Base-by-base conservation (phyloP, 2,329 filamentous ascomycete species). In the Penicillium sp. region DNA sequence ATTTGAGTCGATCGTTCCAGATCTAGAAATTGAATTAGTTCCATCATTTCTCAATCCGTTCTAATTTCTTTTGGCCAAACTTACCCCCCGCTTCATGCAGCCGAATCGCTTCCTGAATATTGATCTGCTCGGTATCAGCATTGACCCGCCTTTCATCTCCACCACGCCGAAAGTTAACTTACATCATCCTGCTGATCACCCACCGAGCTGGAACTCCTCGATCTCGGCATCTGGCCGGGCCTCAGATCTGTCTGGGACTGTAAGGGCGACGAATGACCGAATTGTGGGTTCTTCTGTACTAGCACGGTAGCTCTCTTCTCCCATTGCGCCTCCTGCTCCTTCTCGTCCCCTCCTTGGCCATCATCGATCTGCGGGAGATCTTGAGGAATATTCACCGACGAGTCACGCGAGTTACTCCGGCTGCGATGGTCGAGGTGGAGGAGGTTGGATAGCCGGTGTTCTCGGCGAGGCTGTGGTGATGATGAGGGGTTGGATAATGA, bases 91-190 rank as follows among this genome's bases (percentile, higher is more conserved):
- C 82, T 75, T 99, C 94, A 71, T 99, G 94, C 60, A 97, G 80
- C 57, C 89, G 84, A 70, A 99, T 99, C n/a, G 94, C 94, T 75
- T 95, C 88, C 75, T 97, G 93, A 54, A 99, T 96, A 73, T 90
- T 87, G 54, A 69, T 52, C 74, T 77, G 60, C 24, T 45, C 18
- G 48, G 24, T 28, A n/a, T 39, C 19, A 43, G 24, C 39, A 28
- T 18, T 43, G 24, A 31, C 28, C 18, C 54, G n/a, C 10, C 53
- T 19, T 10, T 57, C 47, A 59, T 34, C 42, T 39, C 18, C 19
- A 44, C 11, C 28, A 11, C 14, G 34, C 14, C 23, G 33, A 33
- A 33, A 33, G 14, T 13, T 13, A 45, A 61, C 71, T 51, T 67
- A 76, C 74, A 70, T 77, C 74, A 50, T 67, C 67, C 48, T 68